These are phyloP conservation scores for Adansonia rubrostipa DNA, from an alignment of 441 rosid genomes.

Conservation along the genomic window DNA sequence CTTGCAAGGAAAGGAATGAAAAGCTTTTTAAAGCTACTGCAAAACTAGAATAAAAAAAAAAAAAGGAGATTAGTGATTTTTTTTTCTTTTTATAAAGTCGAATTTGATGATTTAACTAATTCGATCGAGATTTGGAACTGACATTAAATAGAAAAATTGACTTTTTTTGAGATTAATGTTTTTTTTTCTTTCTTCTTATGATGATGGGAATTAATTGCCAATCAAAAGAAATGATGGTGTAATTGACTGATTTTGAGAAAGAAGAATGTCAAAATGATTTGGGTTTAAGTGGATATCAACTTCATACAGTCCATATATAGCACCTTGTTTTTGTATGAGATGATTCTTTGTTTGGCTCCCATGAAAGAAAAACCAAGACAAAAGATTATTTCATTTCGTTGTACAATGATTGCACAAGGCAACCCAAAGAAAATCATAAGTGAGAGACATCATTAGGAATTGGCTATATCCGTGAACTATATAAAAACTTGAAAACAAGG, in stretches of 20 bases:
- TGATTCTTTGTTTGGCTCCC: background rate
- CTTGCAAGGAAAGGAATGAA: conserved; percentile 50
- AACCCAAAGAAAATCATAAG: no score
- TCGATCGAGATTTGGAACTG: background rate
- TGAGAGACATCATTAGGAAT: no score
- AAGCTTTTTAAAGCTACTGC: background rate
- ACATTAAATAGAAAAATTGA: background rate
- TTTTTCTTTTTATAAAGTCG: background rate
- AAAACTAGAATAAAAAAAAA: background rate
- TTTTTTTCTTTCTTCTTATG: background rate
- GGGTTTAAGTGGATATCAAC: background rate
- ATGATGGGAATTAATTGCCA: background rate
- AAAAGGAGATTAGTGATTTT: background rate
- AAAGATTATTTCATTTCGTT: background rate
- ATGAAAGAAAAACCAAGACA: background rate
- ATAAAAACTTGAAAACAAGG: no score
- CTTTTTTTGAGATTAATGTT: background rate
- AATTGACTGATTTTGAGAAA: conserved; percentile 2
- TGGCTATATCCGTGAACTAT: no score
- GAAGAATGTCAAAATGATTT: conserved; percentile 8
- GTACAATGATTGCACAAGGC: no score
- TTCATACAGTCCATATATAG: background rate
- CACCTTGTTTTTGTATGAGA: background rate
- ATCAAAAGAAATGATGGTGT: background rate
- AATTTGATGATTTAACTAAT: background rate